phyloP scores from a whole-genome alignment of 768 basidiomycete genomes.

The Nidularia pulvinata region DNA sequence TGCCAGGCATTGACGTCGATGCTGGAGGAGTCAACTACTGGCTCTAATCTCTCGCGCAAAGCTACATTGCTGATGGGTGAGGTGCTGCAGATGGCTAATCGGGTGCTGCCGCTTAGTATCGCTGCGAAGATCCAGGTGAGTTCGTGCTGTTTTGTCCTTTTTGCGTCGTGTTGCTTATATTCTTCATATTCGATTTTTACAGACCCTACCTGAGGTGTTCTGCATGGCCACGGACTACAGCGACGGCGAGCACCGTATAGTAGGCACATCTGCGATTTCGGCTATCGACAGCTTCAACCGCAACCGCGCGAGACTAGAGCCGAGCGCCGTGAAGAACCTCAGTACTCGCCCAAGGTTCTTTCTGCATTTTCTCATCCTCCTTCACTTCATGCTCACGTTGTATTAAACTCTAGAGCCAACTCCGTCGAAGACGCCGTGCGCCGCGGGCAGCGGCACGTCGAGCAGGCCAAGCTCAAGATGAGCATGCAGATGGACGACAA shows the following conservation, averaged over 20 bases:
- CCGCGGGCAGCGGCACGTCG: constrained; percentile 87
- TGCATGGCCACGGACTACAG: constrained; percentile 79
- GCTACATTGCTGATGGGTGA: constrained; percentile 93
- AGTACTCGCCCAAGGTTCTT: constrained; percentile 56
- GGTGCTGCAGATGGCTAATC: constrained; percentile 84
- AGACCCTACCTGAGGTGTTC: constrained; percentile 89
- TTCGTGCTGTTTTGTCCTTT: background rate
- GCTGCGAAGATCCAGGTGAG: constrained; percentile 85
- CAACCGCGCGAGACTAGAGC: constrained; percentile 75
- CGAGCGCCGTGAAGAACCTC: constrained; percentile 47
- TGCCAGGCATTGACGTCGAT: constrained; percentile 80
- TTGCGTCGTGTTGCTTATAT: background rate
- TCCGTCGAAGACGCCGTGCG: constrained; percentile 86
- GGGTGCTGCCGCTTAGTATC: constrained; percentile 76
- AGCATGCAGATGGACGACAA: constrained; percentile 96
- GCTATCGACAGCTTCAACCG: constrained; percentile 94
- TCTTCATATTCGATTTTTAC: background rate
- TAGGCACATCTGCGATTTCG: constrained; percentile 83
- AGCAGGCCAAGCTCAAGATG: constrained; percentile 86
- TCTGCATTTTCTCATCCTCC: background rate
- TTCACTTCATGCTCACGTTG: background rate
- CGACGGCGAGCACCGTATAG: constrained; percentile 75
- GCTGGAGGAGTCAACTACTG: constrained; percentile 78
- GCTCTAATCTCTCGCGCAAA: constrained; percentile 79
- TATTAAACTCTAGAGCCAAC: constrained; percentile 53